These are phyloP conservation scores for Populus nigra DNA, from an alignment of 345 rosid genomes.

Conservation along the genomic window DNA sequence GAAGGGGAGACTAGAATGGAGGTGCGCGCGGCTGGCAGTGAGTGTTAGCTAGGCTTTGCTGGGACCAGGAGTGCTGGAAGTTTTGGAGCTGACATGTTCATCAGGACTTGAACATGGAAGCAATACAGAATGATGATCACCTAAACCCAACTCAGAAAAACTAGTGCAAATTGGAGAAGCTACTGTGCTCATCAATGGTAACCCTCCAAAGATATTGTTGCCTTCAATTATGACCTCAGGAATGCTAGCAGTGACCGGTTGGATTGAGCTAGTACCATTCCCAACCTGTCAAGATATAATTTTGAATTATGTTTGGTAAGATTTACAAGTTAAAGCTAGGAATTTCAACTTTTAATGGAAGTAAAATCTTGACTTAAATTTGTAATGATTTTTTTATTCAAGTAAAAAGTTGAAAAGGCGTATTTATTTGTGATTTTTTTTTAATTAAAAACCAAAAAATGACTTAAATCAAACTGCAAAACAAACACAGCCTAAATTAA, in stretches of 20 bases:
- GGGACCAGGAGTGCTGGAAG: neutral
- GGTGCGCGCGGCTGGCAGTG: slow-evolving; percentile 18
- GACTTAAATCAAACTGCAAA: neutral
- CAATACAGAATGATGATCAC: neutral
- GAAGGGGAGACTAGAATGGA: neutral
- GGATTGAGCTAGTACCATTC: no score
- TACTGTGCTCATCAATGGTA: slow-evolving; percentile 1
- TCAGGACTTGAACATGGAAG: neutral
- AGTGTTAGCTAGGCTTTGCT: no score
- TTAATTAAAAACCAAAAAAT: neutral
- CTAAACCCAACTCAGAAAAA: neutral
- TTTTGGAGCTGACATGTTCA: neutral
- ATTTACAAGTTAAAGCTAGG: no score
- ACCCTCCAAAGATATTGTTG: neutral
- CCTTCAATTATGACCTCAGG: neutral
- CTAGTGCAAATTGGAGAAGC: neutral
- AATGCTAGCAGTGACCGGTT: neutral
- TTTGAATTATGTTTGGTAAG: no score
- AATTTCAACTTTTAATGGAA: no score
- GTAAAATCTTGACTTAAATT: no score
- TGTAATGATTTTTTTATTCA: no score
- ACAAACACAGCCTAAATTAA: neutral
- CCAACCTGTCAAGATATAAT: no score
- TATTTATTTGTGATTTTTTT: no score
- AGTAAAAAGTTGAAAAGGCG: no score